Evolutionary conservation across 345 rosid genomes (phyloP).

Genomic region (Arabis hirsuta): DNA sequence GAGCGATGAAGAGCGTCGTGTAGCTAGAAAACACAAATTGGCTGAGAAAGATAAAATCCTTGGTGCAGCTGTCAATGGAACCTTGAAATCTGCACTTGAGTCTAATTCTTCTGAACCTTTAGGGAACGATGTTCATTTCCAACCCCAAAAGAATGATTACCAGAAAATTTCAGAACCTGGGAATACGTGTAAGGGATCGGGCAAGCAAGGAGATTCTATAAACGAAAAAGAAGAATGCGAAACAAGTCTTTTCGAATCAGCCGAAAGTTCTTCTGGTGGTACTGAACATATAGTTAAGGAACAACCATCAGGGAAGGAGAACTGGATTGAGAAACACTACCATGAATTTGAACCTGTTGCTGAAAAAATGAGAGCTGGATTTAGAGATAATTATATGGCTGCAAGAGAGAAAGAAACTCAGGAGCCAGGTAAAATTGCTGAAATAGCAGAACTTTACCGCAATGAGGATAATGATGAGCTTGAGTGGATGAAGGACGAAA

Average conservation of each 20-base stretch:
- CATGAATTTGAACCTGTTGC: constrained; percentile 70
- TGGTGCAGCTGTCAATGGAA: constrained; percentile 42
- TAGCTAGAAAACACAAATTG: constrained; percentile 32
- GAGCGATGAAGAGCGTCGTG: constrained; percentile 32
- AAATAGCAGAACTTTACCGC: constrained; percentile 52
- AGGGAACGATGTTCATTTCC: constrained; percentile 35
- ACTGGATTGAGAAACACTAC: constrained; percentile 72
- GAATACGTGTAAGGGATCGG: constrained; percentile 27
- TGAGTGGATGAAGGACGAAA: constrained; percentile 92
- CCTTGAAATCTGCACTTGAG: constrained; percentile 29
- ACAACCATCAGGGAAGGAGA: constrained; percentile 45
- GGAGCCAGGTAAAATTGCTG: constrained; percentile 40
- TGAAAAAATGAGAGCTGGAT: constrained; percentile 72
- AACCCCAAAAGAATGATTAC: constrained; percentile 40
- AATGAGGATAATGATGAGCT: constrained; percentile 62
- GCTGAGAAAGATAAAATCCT: constrained; percentile 32
- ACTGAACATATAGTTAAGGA: constrained; percentile 33
- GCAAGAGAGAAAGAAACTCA: constrained; percentile 65
- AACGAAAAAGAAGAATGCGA: constrained; percentile 34
- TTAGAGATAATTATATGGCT: constrained; percentile 67
- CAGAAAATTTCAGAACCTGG: constrained; percentile 14
- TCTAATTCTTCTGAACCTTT: constrained; percentile 37
- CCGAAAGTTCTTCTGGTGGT: constrained; percentile 38
- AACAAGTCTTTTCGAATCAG: constrained; percentile 27
- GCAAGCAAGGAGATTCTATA: constrained; percentile 28